These are phyloP conservation scores for Cutaneotrichosporon sp. DNA, from an alignment of 1,284 basidiomycete species.

Conservation along the genomic window DNA sequence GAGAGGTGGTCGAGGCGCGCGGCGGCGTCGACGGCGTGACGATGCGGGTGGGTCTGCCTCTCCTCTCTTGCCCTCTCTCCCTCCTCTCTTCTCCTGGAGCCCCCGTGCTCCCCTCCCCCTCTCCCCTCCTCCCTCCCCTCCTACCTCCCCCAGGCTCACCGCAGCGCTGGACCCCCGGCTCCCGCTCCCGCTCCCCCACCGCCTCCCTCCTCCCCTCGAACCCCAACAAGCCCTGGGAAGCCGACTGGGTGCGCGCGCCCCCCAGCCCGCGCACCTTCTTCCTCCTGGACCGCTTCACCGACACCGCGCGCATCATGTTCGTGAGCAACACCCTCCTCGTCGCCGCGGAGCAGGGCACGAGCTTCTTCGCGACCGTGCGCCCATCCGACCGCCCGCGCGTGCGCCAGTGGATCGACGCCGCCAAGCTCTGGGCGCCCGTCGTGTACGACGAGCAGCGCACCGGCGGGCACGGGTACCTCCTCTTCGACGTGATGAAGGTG, in stretches of 20 bases:
- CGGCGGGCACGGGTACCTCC: constrained; percentile 41
- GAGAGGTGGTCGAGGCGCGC: constrained; percentile 42
- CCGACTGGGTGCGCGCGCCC: constrained; percentile 12
- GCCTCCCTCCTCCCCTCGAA: not conserved
- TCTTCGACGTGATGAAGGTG: constrained; percentile 41
- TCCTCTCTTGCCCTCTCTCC: not conserved
- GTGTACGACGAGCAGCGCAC: constrained; percentile 32
- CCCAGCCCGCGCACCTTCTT: constrained; percentile 39
- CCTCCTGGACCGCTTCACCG: constrained; percentile 46
- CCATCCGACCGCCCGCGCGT: constrained; percentile 40
- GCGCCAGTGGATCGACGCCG: constrained; percentile 37
- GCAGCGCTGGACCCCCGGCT: constrained; percentile 19
- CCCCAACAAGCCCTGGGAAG: not conserved
- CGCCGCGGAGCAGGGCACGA: constrained; percentile 27
- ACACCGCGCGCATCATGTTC: constrained; percentile 39
- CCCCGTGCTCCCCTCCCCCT: not conserved
- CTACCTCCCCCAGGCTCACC: not conserved
- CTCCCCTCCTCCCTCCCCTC: not conserved
- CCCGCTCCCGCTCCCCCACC: constrained; percentile 15
- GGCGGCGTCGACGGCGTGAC: constrained; percentile 3
- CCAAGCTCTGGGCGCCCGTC: constrained; percentile 42
- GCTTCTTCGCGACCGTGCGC: constrained; percentile 43
- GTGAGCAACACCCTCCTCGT: constrained; percentile 44
- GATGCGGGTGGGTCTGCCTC: constrained; percentile 12
- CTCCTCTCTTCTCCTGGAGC: not conserved